phyloP scores from a whole-genome alignment of 805 yeast genomes.

The Brettanomyces anomalus region DNA sequence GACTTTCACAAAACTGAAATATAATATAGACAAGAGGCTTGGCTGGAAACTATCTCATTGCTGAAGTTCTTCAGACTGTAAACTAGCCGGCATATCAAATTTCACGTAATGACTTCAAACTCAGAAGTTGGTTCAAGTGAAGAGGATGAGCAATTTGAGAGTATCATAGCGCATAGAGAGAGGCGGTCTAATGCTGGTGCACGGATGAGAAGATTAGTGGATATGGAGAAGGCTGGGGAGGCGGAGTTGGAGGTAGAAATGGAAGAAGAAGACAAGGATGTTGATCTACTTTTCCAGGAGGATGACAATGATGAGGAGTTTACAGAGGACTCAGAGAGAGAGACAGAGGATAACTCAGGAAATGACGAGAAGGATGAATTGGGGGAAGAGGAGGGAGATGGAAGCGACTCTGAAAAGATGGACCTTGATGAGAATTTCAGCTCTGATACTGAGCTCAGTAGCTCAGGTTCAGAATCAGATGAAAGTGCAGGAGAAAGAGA shows the following conservation, averaged over 20 bases:
- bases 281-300: conserved; percentile 59
- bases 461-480: conserved; percentile 50
- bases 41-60: too few species aligned
- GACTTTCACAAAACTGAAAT: too few species aligned
- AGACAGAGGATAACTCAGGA: conserved; percentile 23
- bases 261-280: conserved; percentile 66
- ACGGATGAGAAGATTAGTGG: conserved; percentile 61
- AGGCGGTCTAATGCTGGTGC: conserved; percentile 89
- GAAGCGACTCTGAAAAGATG: conserved; percentile 21
- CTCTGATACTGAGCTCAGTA: conserved; percentile 40
- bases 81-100: too few species aligned
- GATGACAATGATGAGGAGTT: conserved; percentile 49
- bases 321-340: conserved; percentile 20
- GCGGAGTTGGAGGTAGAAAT: conserved; percentile 13
- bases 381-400: conserved; percentile 11
- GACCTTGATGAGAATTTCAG: conserved; percentile 20
- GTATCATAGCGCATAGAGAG: conserved; percentile 64
- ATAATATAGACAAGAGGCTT: too few species aligned
- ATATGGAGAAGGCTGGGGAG: conserved; percentile 45
- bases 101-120: too few species aligned
- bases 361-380: conserved; percentile 23
- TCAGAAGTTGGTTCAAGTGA: background rate
- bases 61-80: too few species aligned
- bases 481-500: conserved; percentile 43
- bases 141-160: conserved; percentile 33